Base-by-base conservation (phyloP, 495 filamentous ascomycete species). In the Aspergillus leporis region DNA sequence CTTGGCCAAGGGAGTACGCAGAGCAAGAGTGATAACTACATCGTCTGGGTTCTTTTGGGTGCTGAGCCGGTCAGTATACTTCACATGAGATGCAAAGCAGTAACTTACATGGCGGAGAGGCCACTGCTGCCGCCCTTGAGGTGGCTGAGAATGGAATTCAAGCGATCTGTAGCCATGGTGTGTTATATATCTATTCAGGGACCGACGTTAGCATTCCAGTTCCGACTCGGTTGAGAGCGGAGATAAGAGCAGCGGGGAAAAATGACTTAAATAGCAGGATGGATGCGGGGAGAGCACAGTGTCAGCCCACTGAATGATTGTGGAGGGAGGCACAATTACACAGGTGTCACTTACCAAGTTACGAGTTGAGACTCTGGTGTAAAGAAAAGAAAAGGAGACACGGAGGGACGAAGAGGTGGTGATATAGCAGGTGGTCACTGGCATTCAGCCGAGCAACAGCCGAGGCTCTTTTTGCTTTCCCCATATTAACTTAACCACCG, bases 21-120 rank as follows among this genome's bases (percentile, higher is more conserved):
- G 74, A 7, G 89, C 89, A 47, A 90, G 80, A 16, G 91, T 95
- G 63, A 98, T 94, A 61, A 98, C 94, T 18, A 97, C 82, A 82
- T 98, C 94, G 74, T 98, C 94, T 58, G 93, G 85, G 72, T 93
- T 95, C 80, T 97, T 93, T 58, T 90, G 87, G 21, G 90, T 94
- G 73, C 93, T 97, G 65, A 51, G 53, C 12, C 16, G 43, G 28
- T 57, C 50, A 41, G 38, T 18, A n/a, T 41, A 41, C 16, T 41
- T 41, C 38, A 12, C 34, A 10, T 36, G 34, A 5, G 38, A 41
- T 41, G 2, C 38, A 6, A 14, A 41, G n/a, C 14, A 14, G 14
- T 5, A 41, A 41, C 86, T 80, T 84, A 96, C 93, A 97, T 92
- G 52, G 87, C 74, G 58, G 81, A 80, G 51, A 98, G 31, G 16